Percentiles rank a stretch among this genome's conserved stretches.
phyloP scores from a whole-genome alignment of 1,139 yeast genomes.

The Hyphopichia fennica region DNA sequence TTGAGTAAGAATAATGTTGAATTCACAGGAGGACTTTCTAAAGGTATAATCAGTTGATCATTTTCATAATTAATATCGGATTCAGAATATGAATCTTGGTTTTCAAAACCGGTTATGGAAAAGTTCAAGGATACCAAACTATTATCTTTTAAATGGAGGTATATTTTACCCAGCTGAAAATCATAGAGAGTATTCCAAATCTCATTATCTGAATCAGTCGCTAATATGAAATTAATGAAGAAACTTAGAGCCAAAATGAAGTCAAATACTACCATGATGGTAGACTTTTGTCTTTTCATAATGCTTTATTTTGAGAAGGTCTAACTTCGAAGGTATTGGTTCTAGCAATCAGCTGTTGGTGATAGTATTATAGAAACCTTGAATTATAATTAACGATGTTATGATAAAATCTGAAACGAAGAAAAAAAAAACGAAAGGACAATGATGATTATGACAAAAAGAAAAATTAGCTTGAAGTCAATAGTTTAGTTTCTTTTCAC shows the following conservation, averaged over 20 bases:
- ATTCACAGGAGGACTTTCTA: constrained; percentile 32
- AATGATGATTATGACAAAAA: too few species aligned
- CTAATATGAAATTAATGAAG: neutral
- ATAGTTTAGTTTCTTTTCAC: too few species aligned
- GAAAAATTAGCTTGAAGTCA: too few species aligned
- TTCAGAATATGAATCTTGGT: constrained; percentile 6
- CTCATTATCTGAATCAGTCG: neutral
- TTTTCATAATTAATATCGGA: constrained; percentile 15
- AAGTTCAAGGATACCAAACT: constrained; percentile 37
- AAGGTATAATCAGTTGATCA: constrained; percentile 20
- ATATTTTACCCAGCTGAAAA: constrained; percentile 32
- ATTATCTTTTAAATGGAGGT: constrained; percentile 36
- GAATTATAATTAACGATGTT: too few species aligned
- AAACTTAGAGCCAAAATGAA: neutral
- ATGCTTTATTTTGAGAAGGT: neutral
- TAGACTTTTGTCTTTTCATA: neutral
- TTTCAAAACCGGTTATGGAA: constrained; percentile 30
- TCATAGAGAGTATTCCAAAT: constrained; percentile 40
- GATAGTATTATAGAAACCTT: neutral
- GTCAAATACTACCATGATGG: neutral
- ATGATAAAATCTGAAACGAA: too few species aligned
- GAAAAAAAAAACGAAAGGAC: too few species aligned
- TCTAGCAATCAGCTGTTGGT: neutral
- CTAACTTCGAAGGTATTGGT: neutral
- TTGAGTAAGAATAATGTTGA: constrained; percentile 33